Evolutionary conservation across 768 basidiomycete species (phyloP).

Genomic region (Pleurotus tuber-regium): DNA sequence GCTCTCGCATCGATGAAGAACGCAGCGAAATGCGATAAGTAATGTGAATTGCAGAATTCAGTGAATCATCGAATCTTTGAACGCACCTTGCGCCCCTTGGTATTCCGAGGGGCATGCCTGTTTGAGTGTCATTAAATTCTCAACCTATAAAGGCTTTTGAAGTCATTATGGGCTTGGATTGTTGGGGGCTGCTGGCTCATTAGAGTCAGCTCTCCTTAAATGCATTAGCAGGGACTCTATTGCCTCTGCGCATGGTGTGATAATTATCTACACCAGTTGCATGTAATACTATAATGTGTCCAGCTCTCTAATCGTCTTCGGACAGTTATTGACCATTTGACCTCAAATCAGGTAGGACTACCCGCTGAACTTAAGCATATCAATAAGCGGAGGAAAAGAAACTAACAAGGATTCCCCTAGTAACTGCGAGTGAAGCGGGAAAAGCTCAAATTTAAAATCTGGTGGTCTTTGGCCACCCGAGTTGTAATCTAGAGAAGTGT

Average conservation of each 20-base stretch:
- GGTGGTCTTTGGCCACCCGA: not conserved
- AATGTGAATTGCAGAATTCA: constrained; percentile 83
- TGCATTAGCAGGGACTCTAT: constrained; percentile 35
- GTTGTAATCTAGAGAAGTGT: not conserved
- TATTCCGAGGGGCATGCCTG: constrained; percentile 71
- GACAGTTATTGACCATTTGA: constrained; percentile 31
- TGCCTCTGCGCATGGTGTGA: constrained; percentile 40
- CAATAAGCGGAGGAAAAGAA: constrained; percentile 89
- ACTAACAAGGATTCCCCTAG: constrained; percentile 86
- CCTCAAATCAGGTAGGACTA: constrained; percentile 81
- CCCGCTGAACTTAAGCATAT: constrained; percentile 87
- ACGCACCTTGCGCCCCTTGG: constrained; percentile 69
- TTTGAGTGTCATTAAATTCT: constrained; percentile 68
- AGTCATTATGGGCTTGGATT: constrained; percentile 38
- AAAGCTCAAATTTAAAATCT: constrained; percentile 65
- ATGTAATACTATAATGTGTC: constrained; percentile 21
- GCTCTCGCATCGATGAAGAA: constrained; percentile 81
- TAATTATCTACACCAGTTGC: constrained; percentile 45
- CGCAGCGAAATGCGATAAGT: constrained; percentile 78
- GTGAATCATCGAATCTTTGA: constrained; percentile 85
- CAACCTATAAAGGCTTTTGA: constrained; percentile 35
- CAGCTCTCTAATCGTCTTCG: constrained; percentile 11
- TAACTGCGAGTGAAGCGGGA: constrained; percentile 84
- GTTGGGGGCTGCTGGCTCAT: constrained; percentile 34
- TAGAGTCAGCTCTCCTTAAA: constrained; percentile 39